Evolutionary conservation across 768 basidiomycete genomes (phyloP).

Genomic region (Phylloporus rhodoxanthus): DNA sequence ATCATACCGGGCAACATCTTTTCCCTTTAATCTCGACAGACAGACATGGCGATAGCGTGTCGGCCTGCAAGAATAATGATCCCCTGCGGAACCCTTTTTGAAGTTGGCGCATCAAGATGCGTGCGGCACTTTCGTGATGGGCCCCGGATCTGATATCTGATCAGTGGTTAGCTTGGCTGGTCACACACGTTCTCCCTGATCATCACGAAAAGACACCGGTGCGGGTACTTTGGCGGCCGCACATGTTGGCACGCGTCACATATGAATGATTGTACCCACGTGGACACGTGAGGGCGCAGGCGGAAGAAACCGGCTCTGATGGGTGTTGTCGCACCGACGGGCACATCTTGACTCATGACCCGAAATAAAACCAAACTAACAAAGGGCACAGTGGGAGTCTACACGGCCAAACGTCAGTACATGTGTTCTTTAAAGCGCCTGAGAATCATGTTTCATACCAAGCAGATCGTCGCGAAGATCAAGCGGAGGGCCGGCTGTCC

Average conservation of each 20-base stretch:
- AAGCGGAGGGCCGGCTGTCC: no score
- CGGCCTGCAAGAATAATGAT: no score
- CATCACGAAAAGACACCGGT: neutral
- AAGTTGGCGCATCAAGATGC: neutral
- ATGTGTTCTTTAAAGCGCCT: neutral
- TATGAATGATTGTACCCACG: neutral
- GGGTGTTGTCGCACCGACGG: neutral
- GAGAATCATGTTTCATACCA: no score
- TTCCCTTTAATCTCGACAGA: no score
- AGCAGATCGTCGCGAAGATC: no score
- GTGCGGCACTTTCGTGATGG: no score
- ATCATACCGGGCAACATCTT: no score
- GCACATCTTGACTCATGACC: no score
- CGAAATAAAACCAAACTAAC: neutral
- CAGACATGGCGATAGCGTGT: no score
- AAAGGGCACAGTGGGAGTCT: neutral
- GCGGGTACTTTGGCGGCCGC: neutral
- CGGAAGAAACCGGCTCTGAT: neutral
- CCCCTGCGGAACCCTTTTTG: neutral
- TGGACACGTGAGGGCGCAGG: neutral
- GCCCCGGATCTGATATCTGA: neutral
- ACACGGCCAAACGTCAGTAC: neutral
- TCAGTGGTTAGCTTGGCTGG: neutral
- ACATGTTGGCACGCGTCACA: neutral
- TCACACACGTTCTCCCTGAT: neutral